A percentile compares a stretch with the other conserved stretches of the same genome.
Evolutionary conservation across 306 rosid species (phyloP).

Genomic region (Pueraria montana): DNA sequence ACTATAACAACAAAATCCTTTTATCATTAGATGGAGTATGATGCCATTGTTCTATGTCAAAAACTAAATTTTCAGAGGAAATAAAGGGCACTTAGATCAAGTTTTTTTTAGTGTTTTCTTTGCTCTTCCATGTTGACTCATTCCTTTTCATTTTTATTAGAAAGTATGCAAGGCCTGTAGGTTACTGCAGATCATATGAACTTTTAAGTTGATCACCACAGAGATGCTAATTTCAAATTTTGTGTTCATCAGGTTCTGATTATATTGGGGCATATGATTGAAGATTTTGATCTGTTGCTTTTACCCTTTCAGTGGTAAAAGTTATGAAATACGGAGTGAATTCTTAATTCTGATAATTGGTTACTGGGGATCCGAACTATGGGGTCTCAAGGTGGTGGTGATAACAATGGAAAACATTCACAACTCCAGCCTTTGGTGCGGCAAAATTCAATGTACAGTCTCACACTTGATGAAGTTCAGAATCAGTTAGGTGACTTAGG

Average conservation of each 20-base stretch:
- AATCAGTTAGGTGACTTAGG: constrained; percentile 93
- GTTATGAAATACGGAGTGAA: constrained; percentile 39
- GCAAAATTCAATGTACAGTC: constrained; percentile 86
- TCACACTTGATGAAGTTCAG: constrained; percentile 93
- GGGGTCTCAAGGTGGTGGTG: constrained; percentile 88
- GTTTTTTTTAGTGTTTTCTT: background rate
- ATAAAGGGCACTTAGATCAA: background rate
- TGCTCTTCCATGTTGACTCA: background rate
- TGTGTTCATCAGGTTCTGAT: constrained; percentile 49
- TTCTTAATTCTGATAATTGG: constrained; percentile 46
- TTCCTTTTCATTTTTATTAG: constrained; percentile 1
- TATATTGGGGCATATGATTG: constrained; percentile 33
- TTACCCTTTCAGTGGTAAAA: background rate
- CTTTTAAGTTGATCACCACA: constrained; percentile 11
- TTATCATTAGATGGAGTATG: constrained; percentile 9
- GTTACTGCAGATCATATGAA: constrained; percentile 39
- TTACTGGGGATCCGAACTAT: constrained; percentile 73
- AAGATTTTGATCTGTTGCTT: constrained; percentile 32
- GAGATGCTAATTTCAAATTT: constrained; percentile 46
- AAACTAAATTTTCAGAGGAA: background rate
- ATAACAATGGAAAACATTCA: constrained; percentile 75
- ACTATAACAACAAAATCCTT: background rate
- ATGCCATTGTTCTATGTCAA: constrained; percentile 13
- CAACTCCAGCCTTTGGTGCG: constrained; percentile 69
- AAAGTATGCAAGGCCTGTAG: constrained; percentile 24